phyloP scores from a whole-genome alignment of 306 rosid genomes.

The Cercis canadensis region DNA sequence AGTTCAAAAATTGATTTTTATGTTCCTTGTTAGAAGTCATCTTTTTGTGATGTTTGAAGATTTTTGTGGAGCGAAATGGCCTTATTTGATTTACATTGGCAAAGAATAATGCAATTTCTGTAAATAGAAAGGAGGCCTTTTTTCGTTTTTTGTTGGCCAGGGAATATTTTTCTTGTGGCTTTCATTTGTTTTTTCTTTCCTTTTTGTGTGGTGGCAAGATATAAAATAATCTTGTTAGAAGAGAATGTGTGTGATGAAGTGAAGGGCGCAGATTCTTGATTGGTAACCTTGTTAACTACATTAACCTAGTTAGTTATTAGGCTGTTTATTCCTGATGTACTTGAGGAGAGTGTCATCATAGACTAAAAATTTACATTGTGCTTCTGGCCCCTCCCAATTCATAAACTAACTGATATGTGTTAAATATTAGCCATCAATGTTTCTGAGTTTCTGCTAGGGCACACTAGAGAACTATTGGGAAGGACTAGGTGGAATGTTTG shows the following conservation, averaged over 20 bases:
- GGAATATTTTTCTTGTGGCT: too few species aligned
- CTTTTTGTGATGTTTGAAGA: background rate
- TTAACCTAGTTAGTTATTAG: background rate
- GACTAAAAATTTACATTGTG: background rate
- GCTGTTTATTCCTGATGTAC: background rate
- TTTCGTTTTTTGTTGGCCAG: slow-evolving; percentile 39
- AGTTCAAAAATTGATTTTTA: background rate
- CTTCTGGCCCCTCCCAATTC: too few species aligned
- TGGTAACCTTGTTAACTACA: background rate
- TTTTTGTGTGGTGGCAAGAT: background rate
- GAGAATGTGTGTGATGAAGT: slow-evolving; percentile 27
- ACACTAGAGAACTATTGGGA: too few species aligned
- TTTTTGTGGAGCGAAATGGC: slow-evolving; percentile 33
- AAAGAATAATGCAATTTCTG: slow-evolving; percentile 29
- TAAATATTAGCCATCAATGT: too few species aligned
- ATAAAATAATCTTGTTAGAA: slow-evolving; percentile 8
- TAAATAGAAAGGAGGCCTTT: slow-evolving; percentile 25
- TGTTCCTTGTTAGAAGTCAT: slow-evolving; percentile 8
- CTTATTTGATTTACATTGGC: slow-evolving; percentile 23
- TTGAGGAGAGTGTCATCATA: background rate
- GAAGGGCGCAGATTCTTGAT: background rate
- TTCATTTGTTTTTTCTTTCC: slow-evolving; percentile 2
- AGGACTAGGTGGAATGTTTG: too few species aligned
- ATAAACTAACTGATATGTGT: too few species aligned
- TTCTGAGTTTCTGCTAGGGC: too few species aligned